Conservation (phyloP, 768 basidiomycete genomes). For the Kwoniella mangroviensis region DNA sequence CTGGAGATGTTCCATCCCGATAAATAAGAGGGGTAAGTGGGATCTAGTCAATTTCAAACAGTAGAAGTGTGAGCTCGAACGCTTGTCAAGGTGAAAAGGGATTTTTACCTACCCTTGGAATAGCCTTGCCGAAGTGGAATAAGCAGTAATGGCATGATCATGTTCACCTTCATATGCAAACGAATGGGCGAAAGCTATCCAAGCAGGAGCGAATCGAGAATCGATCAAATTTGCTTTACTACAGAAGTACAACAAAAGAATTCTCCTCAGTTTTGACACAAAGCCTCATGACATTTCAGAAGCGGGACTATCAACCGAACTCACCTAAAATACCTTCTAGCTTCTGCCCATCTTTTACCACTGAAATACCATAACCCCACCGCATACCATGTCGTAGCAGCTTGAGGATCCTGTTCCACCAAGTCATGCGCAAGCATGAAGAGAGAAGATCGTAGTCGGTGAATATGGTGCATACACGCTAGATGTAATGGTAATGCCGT, state of each 20-base stretch:
- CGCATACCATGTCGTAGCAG: constrained; percentile 95
- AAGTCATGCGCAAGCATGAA: constrained; percentile 97
- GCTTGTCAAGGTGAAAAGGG: not conserved
- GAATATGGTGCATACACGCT: constrained; percentile 96
- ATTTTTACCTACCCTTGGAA: constrained; percentile 75
- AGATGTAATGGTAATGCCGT: constrained; percentile 92
- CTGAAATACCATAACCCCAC: constrained; percentile 96
- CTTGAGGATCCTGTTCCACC: constrained; percentile 90
- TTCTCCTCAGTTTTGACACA: not conserved
- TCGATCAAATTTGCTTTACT: constrained; percentile 98
- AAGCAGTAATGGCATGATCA: constrained; percentile 96
- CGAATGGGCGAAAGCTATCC: constrained; percentile 97
- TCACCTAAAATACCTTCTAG: constrained; percentile 92
- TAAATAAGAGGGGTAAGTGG: constrained; percentile 90
- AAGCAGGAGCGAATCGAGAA: constrained; percentile 91
- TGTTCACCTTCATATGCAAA: constrained; percentile 98
- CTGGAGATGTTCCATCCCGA: constrained; percentile 97
- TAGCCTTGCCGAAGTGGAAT: constrained; percentile 93
- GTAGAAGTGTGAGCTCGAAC: not conserved
- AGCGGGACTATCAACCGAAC: constrained; percentile 26
- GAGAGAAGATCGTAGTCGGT: constrained; percentile 85
- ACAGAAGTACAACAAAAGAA: not conserved
- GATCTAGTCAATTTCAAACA: constrained; percentile 64
- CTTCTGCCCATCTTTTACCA: constrained; percentile 83
- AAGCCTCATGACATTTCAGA: not conserved